Base-by-base conservation (phyloP, 345 rosid species). In the Eucalyptus pumila region DNA sequence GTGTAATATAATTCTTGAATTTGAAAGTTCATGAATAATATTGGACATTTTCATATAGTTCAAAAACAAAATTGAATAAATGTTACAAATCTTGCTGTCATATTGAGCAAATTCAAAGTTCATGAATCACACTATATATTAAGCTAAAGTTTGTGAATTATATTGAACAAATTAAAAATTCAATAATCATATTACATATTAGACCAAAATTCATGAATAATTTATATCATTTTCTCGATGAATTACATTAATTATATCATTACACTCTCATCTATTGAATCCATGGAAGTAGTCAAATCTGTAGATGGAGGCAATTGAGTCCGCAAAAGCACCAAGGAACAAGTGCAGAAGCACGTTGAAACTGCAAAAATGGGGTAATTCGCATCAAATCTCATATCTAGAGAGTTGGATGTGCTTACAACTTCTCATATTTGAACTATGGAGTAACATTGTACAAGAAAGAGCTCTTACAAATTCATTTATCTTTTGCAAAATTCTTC, bases 21-120 rank as follows among this genome's bases (percentile, higher is more conserved):
- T 58, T 58, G n/a, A 58, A 58, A 50, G 52, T 50, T 50, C 19
- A 50, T 50, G 19, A 50, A 50, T 15, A 50, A 50, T 50, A 50
- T 50, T 50, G 1, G 2, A 58, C 0, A 26, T 58, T 11, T 58
- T 58, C 14, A 26, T 26, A 58, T 58, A 58, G 1, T 58, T 58
- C 0, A 5, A 6, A 0, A 3, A 6, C 0, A 2, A 26, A 58
- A 58, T 26, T 58, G 2, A 58, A 58, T 1, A 58, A 11, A 6
- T 58, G 6, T 2, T 0, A 26, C 5, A 58, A 58, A 52, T 26
- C 23, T 0, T 1, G 0, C 3, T 0, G 0, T 15, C 14, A 26
- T 7, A 58, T 26, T 58, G 3, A 58, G 7, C 4, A 58, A 26
- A 58, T 58, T 58, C 1, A 26, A 58, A 58, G 0, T 58, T 58